Evolutionary conservation across 2,329 filamentous ascomycete genomes (phyloP).

Genomic region (Curvularia verruculosa): DNA sequence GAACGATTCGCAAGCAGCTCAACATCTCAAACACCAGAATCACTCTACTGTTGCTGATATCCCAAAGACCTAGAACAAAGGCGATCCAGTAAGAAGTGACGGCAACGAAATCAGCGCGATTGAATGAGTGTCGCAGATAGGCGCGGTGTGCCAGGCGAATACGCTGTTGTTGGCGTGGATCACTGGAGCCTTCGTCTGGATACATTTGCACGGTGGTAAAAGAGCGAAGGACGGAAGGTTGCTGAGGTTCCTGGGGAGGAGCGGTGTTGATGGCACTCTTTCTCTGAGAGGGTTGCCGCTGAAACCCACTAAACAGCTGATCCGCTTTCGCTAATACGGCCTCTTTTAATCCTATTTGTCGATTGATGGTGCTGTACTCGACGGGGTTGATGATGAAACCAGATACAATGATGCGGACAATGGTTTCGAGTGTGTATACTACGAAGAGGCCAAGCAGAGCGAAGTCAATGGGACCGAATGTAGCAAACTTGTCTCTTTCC

Average conservation of each 20-base stretch:
- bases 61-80: constrained; percentile 73
- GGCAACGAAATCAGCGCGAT: constrained; percentile 91
- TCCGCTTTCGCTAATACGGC: constrained; percentile 78
- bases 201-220: constrained; percentile 74
- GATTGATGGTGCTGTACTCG: constrained; percentile 90
- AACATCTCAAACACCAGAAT: constrained; percentile 95
- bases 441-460: constrained; percentile 81
- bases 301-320: constrained; percentile 75
- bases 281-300: constrained; percentile 72
- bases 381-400: constrained; percentile 88
- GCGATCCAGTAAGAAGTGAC: constrained; percentile 95
- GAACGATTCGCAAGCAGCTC: constrained; percentile 89
- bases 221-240: constrained; percentile 73
- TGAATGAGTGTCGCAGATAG: constrained; percentile 94
- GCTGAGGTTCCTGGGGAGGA: constrained; percentile 43
- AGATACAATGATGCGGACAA: constrained; percentile 86
- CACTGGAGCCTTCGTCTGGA: constrained; percentile 58
- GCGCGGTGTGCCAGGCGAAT: constrained; percentile 86
- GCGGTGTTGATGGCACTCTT: constrained; percentile 51
- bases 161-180: constrained; percentile 79
- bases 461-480: constrained; percentile 78
- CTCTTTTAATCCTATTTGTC: constrained; percentile 73
- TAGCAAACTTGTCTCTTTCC: constrained; percentile 60
- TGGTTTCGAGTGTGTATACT: constrained; percentile 86
- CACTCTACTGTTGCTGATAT: constrained; percentile 71